phyloP scores from a whole-genome alignment of 2,329 filamentous ascomycete genomes.

The Hypoxylon sp. region DNA sequence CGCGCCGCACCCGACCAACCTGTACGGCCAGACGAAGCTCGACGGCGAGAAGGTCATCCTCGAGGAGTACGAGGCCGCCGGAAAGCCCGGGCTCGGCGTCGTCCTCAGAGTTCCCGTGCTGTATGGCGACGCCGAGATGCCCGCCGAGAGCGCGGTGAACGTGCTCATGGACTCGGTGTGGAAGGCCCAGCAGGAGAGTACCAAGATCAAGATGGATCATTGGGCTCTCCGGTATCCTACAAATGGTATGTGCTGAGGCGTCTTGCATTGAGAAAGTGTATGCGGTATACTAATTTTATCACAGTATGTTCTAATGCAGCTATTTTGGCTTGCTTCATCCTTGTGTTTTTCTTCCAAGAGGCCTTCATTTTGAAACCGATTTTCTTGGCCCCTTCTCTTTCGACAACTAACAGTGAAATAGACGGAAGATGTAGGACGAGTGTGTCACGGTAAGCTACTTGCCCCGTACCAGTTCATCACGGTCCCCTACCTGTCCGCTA shows the following conservation, averaged over 20 bases:
- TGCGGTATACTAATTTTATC: slow-evolving; percentile 10
- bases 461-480: too few species aligned
- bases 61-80: slow-evolving; percentile 60
- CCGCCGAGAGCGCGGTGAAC: slow-evolving; percentile 84
- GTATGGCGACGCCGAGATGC: slow-evolving; percentile 76
- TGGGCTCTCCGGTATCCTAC: slow-evolving; percentile 87
- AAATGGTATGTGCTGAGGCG: slow-evolving; percentile 54
- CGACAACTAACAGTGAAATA: slow-evolving; percentile 19
- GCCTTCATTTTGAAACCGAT: too few species aligned
- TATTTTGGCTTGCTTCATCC: not conserved
- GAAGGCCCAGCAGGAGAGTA: slow-evolving; percentile 72
- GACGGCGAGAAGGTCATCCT: slow-evolving; percentile 71
- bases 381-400: not conserved
- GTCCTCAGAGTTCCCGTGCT: slow-evolving; percentile 84
- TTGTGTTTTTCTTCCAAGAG: not conserved
- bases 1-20: slow-evolving; percentile 73
- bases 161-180: slow-evolving; percentile 78
- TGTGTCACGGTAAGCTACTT: slow-evolving; percentile 68
- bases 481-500: slow-evolving; percentile 2
- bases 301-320: slow-evolving; percentile 18
- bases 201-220: slow-evolving; percentile 80
- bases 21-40: slow-evolving; percentile 72
- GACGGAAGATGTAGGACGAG: slow-evolving; percentile 83
- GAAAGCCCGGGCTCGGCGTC: slow-evolving; percentile 64
- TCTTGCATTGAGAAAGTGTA: not conserved